A percentile compares a stretch with the other conserved stretches of the same genome.
phyloP scores from a whole-genome alignment of 371 early-diverging fungal species.

The Ordospora colligata region DNA sequence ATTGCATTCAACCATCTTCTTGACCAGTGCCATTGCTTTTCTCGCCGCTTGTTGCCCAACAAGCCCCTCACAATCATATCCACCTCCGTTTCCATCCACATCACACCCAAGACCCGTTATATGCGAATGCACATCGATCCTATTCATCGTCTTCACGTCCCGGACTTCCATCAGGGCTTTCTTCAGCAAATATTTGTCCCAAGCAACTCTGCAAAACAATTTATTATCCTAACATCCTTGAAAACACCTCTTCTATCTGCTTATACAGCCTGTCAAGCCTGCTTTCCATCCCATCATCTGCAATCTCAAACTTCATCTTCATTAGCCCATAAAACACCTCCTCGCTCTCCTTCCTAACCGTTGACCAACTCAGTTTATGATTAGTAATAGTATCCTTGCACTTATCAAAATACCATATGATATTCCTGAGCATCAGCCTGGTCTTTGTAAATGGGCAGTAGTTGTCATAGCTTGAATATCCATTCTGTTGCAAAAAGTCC shows the following conservation, averaged over 20 bases:
- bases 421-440: constrained; percentile 89
- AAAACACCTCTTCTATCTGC: constrained; percentile 19
- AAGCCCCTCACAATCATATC: constrained; percentile 71
- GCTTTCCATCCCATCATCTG: constrained; percentile 9
- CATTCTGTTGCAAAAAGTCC: constrained; percentile 99
- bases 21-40: constrained; percentile 75
- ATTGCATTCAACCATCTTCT: constrained; percentile 64
- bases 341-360: constrained; percentile 78
- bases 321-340: constrained; percentile 87
- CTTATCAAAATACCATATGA: constrained; percentile 85
- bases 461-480: constrained; percentile 94
- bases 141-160: constrained; percentile 8
- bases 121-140: constrained; percentile 82
- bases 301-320: constrained; percentile 86
- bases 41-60: constrained; percentile 86
- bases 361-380: constrained; percentile 69
- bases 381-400: constrained; percentile 63
- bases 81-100: constrained; percentile 68
- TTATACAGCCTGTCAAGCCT: constrained; percentile 9
- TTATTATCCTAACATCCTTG: constrained; percentile 1
- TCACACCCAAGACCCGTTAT: constrained; percentile 69
- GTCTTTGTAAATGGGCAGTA: constrained; percentile 99
- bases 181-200: background rate
- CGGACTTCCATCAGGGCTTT: constrained; percentile 25
- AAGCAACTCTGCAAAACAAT: background rate